Evolutionary conservation across 257 asterid species (phyloP), one percentile per base, ranked within the genome.

Genomic region (Capsicum pubescens): DNA sequence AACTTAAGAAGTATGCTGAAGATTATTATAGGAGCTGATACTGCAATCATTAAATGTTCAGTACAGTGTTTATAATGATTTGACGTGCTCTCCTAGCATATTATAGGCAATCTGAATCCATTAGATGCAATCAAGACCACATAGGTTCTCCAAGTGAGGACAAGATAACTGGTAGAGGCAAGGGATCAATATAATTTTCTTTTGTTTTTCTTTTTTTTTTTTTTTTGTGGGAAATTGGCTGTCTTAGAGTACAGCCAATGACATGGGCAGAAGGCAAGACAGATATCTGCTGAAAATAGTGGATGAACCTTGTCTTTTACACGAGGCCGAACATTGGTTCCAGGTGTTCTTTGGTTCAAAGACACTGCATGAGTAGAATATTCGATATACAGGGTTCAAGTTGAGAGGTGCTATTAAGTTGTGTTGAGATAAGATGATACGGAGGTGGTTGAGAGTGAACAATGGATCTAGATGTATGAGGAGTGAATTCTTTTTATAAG

Each of bases 271-370:
- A 48, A 48, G 44, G 60, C 44, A 50, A 74, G 80, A 7, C 42
- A 48, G 60, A 48, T 74, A 39, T 50, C 60, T 74, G 80, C 60
- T 21, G 60, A 74, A 50, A 11, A 12, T 72, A 48, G 80, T 72
- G 80, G 44, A 72, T 19, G 42, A 8, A 48, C 19, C n/a, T 48
- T 13, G 56, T 72, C n/a, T 17, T 72, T 48, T 19, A 48, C 60
- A 1, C 50, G 80, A 48, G 11, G 59, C 7, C 12, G 35, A 72
- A 72, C 17, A 6, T 50, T 46, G 48, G 80, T 19, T 50, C 39
- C 80, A 11, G 59, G 48, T 72, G 19, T 72, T 72, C 80, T 72
- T 48, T 72, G 36, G 48, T 72, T 58, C 58, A 46, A n/a, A 72
- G 59, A 11, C 59, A 6, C 59, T 72, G 59, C 19, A 11, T 13